Evolutionary conservation across 208 protist genomes (phyloP).

Genomic region (Acanthamoeba lenticulata): DNA sequence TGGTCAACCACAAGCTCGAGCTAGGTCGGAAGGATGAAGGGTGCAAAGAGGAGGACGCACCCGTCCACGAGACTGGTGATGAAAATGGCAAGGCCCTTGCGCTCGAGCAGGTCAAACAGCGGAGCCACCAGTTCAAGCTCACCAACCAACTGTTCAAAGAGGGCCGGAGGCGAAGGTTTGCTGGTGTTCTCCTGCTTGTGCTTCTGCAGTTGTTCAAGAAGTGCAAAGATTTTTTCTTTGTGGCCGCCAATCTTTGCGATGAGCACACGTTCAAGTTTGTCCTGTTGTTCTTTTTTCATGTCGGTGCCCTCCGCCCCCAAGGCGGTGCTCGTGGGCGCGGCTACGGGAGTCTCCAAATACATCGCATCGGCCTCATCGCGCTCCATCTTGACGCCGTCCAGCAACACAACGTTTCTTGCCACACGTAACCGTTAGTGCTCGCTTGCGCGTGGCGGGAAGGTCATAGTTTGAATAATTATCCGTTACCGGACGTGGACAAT

Average conservation of each 20-base stretch:
- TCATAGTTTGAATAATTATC: no score
- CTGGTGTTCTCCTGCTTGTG: not conserved
- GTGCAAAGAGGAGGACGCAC: not conserved
- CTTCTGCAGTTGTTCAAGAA: not conserved
- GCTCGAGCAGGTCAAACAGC: slow-evolving; percentile 24
- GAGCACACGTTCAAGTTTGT: not conserved
- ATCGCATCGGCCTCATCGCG: no score
- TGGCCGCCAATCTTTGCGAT: not conserved
- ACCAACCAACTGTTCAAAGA: not conserved
- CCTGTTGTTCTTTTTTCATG: no score
- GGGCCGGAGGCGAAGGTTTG: not conserved
- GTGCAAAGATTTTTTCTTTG: not conserved
- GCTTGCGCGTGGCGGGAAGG: no score
- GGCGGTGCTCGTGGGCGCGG: no score
- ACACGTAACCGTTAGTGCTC: no score
- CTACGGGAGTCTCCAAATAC: no score
- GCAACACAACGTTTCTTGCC: no score
- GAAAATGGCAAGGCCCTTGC: not conserved
- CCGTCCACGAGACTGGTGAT: not conserved
- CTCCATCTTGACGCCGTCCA: no score
- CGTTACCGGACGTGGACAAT: no score
- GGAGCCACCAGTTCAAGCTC: slow-evolving; percentile 5
- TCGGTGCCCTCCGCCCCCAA: no score
- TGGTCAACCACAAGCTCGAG: not conserved
- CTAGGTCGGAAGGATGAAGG: not conserved